These are phyloP conservation scores for Coemansia sp. DNA, from an alignment of 192 early-diverging fungal genomes.

Conservation along the genomic window DNA sequence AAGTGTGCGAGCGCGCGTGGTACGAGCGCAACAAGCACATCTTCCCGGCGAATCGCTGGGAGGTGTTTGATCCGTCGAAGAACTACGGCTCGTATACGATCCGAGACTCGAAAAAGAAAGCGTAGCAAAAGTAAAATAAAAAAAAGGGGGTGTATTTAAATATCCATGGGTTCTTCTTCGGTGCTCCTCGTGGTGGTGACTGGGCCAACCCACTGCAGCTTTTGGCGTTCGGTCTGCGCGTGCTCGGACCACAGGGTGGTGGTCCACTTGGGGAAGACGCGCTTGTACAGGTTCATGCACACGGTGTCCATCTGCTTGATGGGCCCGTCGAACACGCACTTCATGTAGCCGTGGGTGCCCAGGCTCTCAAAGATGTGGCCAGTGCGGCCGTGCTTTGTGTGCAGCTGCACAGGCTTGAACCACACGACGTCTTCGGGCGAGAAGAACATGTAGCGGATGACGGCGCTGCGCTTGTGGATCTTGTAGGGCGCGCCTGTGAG, in stretches of 20 bases:
- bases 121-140: background rate
- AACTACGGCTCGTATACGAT: slow-evolving; percentile 54
- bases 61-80: slow-evolving; percentile 84
- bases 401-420: slow-evolving; percentile 94
- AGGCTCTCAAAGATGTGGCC: slow-evolving; percentile 93
- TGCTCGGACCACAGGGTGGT: slow-evolving; percentile 56
- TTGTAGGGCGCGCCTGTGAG: slow-evolving; percentile 95
- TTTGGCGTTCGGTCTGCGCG: slow-evolving; percentile 18
- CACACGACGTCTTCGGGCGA: slow-evolving; percentile 88
- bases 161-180: slow-evolving; percentile 26
- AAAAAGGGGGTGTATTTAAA: slow-evolving; percentile 10
- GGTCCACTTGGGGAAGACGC: slow-evolving; percentile 95
- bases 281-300: slow-evolving; percentile 95
- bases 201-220: slow-evolving; percentile 27
- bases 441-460: slow-evolving; percentile 97
- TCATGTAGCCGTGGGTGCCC: slow-evolving; percentile 98
- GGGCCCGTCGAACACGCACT: slow-evolving; percentile 85
- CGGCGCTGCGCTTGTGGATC: slow-evolving; percentile 87
- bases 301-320: slow-evolving; percentile 92
- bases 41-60: slow-evolving; percentile 91
- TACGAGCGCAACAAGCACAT: slow-evolving; percentile 95
- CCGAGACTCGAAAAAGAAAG: slow-evolving; percentile 20
- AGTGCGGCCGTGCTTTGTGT: slow-evolving; percentile 84
- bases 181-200: background rate
- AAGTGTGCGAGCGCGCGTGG: slow-evolving; percentile 86